Evolutionary conservation across 1,139 yeast species (phyloP).

Genomic region (Protomyces lactucae-debilis): DNA sequence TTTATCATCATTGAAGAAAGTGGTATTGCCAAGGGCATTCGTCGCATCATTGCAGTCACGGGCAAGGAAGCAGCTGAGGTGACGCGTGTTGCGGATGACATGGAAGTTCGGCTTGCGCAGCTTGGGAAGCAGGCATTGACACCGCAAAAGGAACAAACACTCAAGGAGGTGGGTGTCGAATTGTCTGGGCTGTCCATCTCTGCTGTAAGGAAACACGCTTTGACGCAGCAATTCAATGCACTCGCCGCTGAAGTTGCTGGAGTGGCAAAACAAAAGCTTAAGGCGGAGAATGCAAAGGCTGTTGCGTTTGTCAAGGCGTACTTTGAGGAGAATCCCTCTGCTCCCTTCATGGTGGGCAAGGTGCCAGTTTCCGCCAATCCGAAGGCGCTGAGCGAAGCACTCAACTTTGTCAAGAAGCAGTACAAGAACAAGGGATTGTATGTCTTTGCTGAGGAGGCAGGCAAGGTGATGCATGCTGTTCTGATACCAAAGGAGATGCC

Average conservation of each 20-base stretch:
- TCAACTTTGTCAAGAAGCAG: slow-evolving; percentile 75
- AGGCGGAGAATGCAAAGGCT: slow-evolving; percentile 78
- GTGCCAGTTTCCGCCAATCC: slow-evolving; percentile 76
- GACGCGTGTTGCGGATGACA: slow-evolving; percentile 73
- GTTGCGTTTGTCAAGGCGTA: slow-evolving; percentile 71
- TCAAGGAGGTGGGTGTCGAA: slow-evolving; percentile 78
- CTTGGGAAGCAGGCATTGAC: slow-evolving; percentile 57
- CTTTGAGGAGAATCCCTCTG: slow-evolving; percentile 49
- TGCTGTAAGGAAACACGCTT: slow-evolving; percentile 68
- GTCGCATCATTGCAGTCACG: slow-evolving; percentile 96
- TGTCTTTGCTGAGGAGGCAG: slow-evolving; percentile 65
- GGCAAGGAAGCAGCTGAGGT: slow-evolving; percentile 87
- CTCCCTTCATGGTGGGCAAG: slow-evolving; percentile 56
- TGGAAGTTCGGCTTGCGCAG: slow-evolving; percentile 54
- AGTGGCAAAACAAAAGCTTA: slow-evolving; percentile 77
- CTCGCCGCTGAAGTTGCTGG: slow-evolving; percentile 85
- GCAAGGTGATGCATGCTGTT: slow-evolving; percentile 90
- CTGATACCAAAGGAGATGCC: slow-evolving; percentile 73
- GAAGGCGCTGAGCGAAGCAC: slow-evolving; percentile 89
- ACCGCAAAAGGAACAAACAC: slow-evolving; percentile 64
- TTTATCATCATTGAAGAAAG: slow-evolving; percentile 86
- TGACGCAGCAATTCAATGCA: slow-evolving; percentile 67
- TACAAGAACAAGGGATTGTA: slow-evolving; percentile 73
- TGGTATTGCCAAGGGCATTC: slow-evolving; percentile 97
- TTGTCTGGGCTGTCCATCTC: slow-evolving; percentile 79